Percentiles rank a stretch among this genome's conserved stretches.
Conservation (phyloP, 352 stramenopile species). For the Nothophytophthora sp. region DNA sequence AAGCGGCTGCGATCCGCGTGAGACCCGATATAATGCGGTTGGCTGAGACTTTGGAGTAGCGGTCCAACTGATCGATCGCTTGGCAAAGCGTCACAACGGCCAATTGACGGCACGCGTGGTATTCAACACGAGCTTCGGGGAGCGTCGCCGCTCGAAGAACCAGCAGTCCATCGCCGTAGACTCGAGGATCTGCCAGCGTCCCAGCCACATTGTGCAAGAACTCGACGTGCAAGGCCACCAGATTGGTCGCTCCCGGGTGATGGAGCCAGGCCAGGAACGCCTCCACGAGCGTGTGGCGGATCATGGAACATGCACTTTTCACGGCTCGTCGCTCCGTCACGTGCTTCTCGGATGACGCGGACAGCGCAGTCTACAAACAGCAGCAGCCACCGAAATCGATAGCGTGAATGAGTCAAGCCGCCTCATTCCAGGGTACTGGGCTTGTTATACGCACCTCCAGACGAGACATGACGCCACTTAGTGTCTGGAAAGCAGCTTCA, state of each 20-base stretch:
- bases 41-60: conserved; percentile 74
- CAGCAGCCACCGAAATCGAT: no score
- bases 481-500: conserved; percentile 29
- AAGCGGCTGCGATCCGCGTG: conserved; percentile 46
- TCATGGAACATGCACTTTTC: conserved; percentile 55
- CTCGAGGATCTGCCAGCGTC: conserved; percentile 67
- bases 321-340: conserved; percentile 37
- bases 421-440: no score
- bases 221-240: conserved; percentile 33
- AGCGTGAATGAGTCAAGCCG: no score
- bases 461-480: conserved; percentile 54
- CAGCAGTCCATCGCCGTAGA: conserved; percentile 68
- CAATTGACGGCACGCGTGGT: conserved; percentile 26
- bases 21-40: conserved; percentile 59
- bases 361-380: conserved; percentile 18
- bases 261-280: conserved; percentile 71
- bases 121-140: conserved; percentile 31
- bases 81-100: conserved; percentile 39
- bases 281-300: conserved; percentile 65
- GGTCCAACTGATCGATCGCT: conserved; percentile 59
- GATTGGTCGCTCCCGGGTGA: conserved; percentile 30
- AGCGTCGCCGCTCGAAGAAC: conserved; percentile 25
- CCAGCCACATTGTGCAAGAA: conserved; percentile 60
- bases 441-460: conserved; percentile 67
- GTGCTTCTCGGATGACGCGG: conserved; percentile 27